These are phyloP conservation scores for Parasitella parasitica DNA, from an alignment of 371 early-diverging fungal genomes.

Conservation along the genomic window DNA sequence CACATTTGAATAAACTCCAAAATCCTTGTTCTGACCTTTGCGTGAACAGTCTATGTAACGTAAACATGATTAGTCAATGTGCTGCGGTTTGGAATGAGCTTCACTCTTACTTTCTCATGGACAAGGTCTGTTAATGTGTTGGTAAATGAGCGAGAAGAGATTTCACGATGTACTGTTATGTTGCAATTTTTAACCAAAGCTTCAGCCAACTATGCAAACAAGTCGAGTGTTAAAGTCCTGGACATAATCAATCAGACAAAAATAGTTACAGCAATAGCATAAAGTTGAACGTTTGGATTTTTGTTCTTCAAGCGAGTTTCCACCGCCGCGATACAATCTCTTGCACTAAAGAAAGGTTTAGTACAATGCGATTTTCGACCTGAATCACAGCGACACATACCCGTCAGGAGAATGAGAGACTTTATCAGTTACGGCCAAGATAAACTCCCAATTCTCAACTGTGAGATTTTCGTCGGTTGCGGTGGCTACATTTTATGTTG, in stretches of 20 bases:
- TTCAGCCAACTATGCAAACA: slow-evolving; percentile 68
- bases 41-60: slow-evolving; percentile 61
- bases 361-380: background rate
- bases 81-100: too few species aligned
- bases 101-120: slow-evolving; percentile 59
- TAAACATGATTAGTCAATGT: background rate
- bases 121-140: slow-evolving; percentile 75
- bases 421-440: slow-evolving; percentile 86
- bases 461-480: slow-evolving; percentile 93
- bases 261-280: slow-evolving; percentile 66
- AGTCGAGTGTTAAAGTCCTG: background rate
- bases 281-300: slow-evolving; percentile 86
- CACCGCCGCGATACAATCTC: slow-evolving; percentile 73
- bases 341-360: slow-evolving; percentile 43
- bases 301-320: slow-evolving; percentile 72
- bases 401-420: slow-evolving; percentile 58
- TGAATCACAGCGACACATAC: slow-evolving; percentile 14
- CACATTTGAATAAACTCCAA: slow-evolving; percentile 89
- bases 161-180: slow-evolving; percentile 75
- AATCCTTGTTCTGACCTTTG: slow-evolving; percentile 74
- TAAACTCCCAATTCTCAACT: slow-evolving; percentile 91
- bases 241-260: background rate
- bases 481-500: slow-evolving; percentile 44
- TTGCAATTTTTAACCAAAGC: slow-evolving; percentile 91
- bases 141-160: slow-evolving; percentile 86